Conservation (phyloP, 2,329 filamentous ascomycete genomes). For the Pyrenochaeta sp. region DNA sequence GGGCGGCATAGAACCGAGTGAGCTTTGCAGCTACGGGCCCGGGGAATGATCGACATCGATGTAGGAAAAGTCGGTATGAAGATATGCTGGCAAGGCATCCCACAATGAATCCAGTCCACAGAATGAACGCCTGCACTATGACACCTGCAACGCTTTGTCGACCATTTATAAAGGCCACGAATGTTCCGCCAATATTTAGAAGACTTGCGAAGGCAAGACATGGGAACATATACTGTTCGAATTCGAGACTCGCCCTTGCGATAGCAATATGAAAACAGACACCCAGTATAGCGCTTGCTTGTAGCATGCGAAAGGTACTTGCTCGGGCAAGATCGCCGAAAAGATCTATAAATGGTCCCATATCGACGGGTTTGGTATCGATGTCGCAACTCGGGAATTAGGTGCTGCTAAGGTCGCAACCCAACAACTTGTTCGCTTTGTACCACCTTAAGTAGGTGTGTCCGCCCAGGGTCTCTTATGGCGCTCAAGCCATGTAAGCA, state of each 20-base stretch:
- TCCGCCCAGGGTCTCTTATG: no score
- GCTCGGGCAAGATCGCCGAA: neutral
- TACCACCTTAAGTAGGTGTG: no score
- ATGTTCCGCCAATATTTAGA: neutral
- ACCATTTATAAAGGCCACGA: neutral
- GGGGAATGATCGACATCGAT: conserved; percentile 34
- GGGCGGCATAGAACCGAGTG: conserved; percentile 37
- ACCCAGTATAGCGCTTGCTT: neutral
- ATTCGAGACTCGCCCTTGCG: neutral
- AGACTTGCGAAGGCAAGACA: neutral
- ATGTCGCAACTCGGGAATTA: neutral
- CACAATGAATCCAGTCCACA: conserved; percentile 16
- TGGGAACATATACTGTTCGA: neutral
- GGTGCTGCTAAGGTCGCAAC: no score
- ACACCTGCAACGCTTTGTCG: neutral
- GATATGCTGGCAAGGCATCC: conserved; percentile 29
- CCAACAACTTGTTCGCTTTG: no score
- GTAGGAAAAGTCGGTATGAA: conserved; percentile 34
- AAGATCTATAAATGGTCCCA: neutral
- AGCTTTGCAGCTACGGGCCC: conserved; percentile 34
- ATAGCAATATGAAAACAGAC: neutral
- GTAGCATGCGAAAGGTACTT: neutral
- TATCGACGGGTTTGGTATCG: neutral
- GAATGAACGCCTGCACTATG: neutral
- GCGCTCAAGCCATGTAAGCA: no score